Base-by-base conservation (phyloP, 768 basidiomycete species). In the Inosperma sp. region DNA sequence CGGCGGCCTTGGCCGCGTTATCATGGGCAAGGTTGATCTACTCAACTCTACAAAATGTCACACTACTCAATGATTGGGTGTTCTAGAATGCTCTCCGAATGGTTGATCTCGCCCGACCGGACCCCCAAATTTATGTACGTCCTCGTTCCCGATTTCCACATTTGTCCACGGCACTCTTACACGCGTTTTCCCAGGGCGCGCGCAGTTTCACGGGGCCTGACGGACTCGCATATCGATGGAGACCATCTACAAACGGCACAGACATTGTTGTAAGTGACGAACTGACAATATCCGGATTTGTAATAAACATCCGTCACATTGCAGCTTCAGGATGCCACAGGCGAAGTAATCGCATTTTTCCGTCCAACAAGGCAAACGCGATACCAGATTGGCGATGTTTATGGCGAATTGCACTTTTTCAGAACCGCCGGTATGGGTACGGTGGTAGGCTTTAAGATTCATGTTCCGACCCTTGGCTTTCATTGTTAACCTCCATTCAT, bases 301-400 rank as follows among this genome's bases (percentile, higher is more conserved):
- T 61, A 55, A 54, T 40, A 56, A 49, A 59, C 48, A 59, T 49
- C 52, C 58, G 50, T 43, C 39, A 27, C 58, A 30, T 43, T 56
- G 51, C 65, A 92, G 88, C 75, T 91, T 57, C 81, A 84, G 71
- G 88, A 92, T 66, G 71, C 77, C 39, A 78, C 76, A 58, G 81
- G 79, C 56, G 78, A 74, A 55, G 74, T 83, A 52, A 83, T 93
- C 58, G 89, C 89, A 30, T 84, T 87, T 68, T 88, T 85, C 76
- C 84, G 83, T 44, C 85, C 84, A 48, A 85, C 82, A 53, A 80
- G 83, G 60, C 81, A 81, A 53, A 85, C 84, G 49, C 84, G 86
- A 58, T 91, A 88, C 74, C 85, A 86, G 65, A 79, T 91, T 57
- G 89, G 89, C 55, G 89, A 92, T 63, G 89, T 91, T 29, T 86